A percentile compares a stretch with the other conserved stretches of the same genome.
phyloP scores from a whole-genome alignment of 2,329 filamentous ascomycete species.

The Ophiostoma ulmi region DNA sequence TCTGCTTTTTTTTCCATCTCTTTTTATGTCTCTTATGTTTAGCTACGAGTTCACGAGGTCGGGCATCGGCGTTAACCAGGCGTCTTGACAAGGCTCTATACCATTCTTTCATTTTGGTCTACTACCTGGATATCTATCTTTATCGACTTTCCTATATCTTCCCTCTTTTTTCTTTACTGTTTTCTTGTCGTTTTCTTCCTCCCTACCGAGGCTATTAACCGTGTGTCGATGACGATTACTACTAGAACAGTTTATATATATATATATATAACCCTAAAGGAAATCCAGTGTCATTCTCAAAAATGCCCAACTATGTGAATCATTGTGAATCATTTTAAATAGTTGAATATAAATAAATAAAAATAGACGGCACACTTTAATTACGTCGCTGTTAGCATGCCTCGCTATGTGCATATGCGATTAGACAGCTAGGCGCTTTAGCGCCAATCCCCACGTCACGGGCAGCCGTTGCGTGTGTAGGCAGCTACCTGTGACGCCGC shows the following conservation, averaged over 20 bases:
- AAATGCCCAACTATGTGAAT: no score
- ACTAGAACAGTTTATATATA: background rate
- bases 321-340: background rate
- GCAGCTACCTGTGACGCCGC: slow-evolving; percentile 21
- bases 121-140: background rate
- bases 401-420: slow-evolving; percentile 10
- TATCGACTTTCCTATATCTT: background rate
- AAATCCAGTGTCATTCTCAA: background rate
- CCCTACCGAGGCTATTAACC: background rate
- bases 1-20: background rate
- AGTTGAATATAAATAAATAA: background rate
- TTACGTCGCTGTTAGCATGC: background rate
- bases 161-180: background rate
- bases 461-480: slow-evolving; percentile 9
- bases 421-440: slow-evolving; percentile 15
- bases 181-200: background rate
- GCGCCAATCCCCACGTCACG: slow-evolving; percentile 15
- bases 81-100: background rate
- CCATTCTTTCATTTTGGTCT: background rate
- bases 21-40: slow-evolving; percentile 5
- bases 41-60: background rate
- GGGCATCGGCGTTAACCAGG: background rate
- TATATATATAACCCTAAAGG: background rate
- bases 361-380: no score
- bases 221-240: background rate